Conservation (phyloP, 768 basidiomycete species). For the Xerocomellus chrysenteron region DNA sequence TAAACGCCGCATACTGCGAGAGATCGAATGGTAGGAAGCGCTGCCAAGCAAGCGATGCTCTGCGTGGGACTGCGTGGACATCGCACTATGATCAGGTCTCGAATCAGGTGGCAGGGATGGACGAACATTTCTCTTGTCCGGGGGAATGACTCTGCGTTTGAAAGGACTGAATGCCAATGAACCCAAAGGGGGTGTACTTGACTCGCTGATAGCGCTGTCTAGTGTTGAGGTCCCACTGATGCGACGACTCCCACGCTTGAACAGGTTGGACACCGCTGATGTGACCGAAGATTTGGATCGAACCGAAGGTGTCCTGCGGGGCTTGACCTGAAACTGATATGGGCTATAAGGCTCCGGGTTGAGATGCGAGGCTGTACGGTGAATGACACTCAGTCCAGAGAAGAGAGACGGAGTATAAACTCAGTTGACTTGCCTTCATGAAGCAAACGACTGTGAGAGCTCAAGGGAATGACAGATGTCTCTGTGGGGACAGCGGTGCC, state of each 20-base stretch:
- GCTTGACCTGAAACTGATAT: slow-evolving; percentile 32
- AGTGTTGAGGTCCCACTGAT: slow-evolving; percentile 40
- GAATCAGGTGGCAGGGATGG: slow-evolving; percentile 30
- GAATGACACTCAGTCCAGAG: slow-evolving; percentile 8
- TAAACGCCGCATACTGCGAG: slow-evolving; percentile 46
- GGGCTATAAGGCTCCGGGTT: slow-evolving; percentile 21
- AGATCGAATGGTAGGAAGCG: slow-evolving; percentile 39
- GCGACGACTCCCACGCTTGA: slow-evolving; percentile 46
- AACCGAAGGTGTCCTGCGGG: slow-evolving; percentile 50
- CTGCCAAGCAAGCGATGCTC: slow-evolving; percentile 21
- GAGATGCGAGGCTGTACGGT: slow-evolving; percentile 17
- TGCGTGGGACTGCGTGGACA: slow-evolving; percentile 45
- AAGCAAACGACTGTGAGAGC: slow-evolving; percentile 32
- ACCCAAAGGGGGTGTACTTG: slow-evolving; percentile 39
- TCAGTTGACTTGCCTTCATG: slow-evolving; percentile 10
- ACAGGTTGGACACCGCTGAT: slow-evolving; percentile 50
- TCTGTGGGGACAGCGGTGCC: slow-evolving; percentile 60
- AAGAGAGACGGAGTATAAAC: neutral
- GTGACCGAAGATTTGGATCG: slow-evolving; percentile 52
- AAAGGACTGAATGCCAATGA: slow-evolving; percentile 36
- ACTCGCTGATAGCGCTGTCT: slow-evolving; percentile 40
- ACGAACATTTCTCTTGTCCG: slow-evolving; percentile 33
- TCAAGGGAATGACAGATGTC: slow-evolving; percentile 57
- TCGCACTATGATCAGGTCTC: slow-evolving; percentile 40
- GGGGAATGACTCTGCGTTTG: slow-evolving; percentile 46